phyloP scores from a whole-genome alignment of 2,329 filamentous ascomycete genomes.

The Atkinsonella texensis region DNA sequence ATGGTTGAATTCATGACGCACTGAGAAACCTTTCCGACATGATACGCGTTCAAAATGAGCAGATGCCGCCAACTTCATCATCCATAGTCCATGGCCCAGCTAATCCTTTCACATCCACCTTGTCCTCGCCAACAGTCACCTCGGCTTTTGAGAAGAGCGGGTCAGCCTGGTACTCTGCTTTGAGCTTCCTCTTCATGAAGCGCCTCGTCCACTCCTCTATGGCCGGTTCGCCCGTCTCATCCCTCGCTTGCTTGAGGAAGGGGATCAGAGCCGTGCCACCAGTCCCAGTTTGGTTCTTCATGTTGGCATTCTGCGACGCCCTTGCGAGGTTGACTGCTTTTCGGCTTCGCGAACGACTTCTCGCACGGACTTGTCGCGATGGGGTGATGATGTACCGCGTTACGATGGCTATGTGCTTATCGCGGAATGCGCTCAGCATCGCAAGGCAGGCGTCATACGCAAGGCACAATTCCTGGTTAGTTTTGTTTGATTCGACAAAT shows the following conservation, averaged over 20 bases:
- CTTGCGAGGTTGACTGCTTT: conserved; percentile 49
- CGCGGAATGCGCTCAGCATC: conserved; percentile 58
- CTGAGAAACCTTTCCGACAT: background rate
- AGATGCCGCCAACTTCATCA: conserved; percentile 58
- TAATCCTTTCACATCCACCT: conserved; percentile 49
- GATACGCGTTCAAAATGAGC: conserved; percentile 29
- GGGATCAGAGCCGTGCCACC: conserved; percentile 90
- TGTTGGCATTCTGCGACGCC: conserved; percentile 36
- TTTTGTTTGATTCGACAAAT: conserved; percentile 55
- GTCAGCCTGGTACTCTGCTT: conserved; percentile 37
- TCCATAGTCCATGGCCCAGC: conserved; percentile 85
- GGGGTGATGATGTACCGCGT: conserved; percentile 91
- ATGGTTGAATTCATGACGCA: background rate
- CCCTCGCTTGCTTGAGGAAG: conserved; percentile 90
- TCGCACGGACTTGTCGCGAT: conserved; percentile 59
- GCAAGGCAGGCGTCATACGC: conserved; percentile 86
- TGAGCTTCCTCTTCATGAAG: conserved; percentile 44
- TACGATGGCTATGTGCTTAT: conserved; percentile 94
- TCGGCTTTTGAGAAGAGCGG: conserved; percentile 46
- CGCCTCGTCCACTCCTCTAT: conserved; percentile 52
- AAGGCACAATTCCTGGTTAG: conserved; percentile 55
- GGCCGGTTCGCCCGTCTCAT: conserved; percentile 89
- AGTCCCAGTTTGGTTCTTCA: conserved; percentile 66
- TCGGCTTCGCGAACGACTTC: conserved; percentile 47
- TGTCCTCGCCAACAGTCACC: conserved; percentile 25